These are phyloP conservation scores for Cryphonectria nitschkei DNA, from an alignment of 2,329 filamentous ascomycete species.

Conservation along the genomic window DNA sequence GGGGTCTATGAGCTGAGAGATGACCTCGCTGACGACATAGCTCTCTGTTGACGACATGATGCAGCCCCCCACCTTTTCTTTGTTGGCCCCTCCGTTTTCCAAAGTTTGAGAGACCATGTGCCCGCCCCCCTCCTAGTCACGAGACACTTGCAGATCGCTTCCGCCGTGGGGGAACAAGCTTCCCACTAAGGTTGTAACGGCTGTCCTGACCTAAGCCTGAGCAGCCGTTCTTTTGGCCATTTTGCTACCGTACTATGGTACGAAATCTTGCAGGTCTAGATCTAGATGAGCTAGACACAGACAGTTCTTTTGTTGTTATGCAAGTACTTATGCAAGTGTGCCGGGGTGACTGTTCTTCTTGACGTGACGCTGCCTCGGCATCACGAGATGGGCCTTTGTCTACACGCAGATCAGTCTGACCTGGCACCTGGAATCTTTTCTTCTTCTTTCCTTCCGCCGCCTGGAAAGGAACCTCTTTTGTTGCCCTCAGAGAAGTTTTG, in stretches of 20 bases:
- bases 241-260: not conserved
- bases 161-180: conserved; percentile 4
- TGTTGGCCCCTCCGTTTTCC: not conserved
- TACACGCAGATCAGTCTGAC: not conserved
- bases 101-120: not conserved
- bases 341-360: not conserved
- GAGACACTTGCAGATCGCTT: conserved; percentile 8
- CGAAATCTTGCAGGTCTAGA: not conserved
- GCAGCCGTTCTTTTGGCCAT: not conserved
- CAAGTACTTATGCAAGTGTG: not conserved
- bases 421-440: not conserved
- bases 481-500: not conserved
- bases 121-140: not conserved
- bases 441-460: too few species aligned
- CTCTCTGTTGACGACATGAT: not conserved
- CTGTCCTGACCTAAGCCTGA: not conserved
- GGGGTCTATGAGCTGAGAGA: not conserved
- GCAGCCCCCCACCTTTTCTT: not conserved
- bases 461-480: too few species aligned
- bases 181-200: conserved; percentile 5
- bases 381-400: not conserved
- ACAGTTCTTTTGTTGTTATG: not conserved
- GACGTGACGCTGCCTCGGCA: not conserved
- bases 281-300: not conserved
- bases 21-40: not conserved